Percentiles rank a stretch among this genome's conserved stretches.
Evolutionary conservation across 2,329 filamentous ascomycete genomes (phyloP).

Genomic region (Capronia epimyces): DNA sequence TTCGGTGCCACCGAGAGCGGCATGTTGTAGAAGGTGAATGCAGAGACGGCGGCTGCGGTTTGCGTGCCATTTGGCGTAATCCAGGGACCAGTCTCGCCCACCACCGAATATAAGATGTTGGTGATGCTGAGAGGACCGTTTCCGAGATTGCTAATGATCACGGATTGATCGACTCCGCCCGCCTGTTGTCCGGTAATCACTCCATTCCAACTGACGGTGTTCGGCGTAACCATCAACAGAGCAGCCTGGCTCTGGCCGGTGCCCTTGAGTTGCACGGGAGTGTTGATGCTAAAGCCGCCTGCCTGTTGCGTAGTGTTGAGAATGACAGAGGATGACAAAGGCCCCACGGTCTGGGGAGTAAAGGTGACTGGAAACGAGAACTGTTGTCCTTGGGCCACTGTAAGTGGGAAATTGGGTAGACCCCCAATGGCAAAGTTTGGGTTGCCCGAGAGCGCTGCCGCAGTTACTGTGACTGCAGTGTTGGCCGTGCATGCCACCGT

Average conservation of each 20-base stretch:
- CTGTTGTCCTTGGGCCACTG: slow-evolving; percentile 31
- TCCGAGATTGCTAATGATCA: slow-evolving; percentile 39
- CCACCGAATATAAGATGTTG: slow-evolving; percentile 16
- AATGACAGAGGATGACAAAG: slow-evolving; percentile 36
- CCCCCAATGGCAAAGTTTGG: slow-evolving; percentile 37
- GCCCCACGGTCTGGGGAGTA: slow-evolving; percentile 35
- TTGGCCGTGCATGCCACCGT: slow-evolving; percentile 18
- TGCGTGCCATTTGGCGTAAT: slow-evolving; percentile 19
- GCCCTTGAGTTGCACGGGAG: slow-evolving; percentile 39
- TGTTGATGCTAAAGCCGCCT: slow-evolving; percentile 35
- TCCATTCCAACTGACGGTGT: slow-evolving; percentile 39
- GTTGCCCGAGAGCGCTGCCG: slow-evolving; percentile 30
- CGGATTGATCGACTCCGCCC: slow-evolving; percentile 31
- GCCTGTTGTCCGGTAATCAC: slow-evolving; percentile 35
- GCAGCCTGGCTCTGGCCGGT: slow-evolving; percentile 37
- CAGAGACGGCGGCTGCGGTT: slow-evolving; percentile 14
- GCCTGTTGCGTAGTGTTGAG: slow-evolving; percentile 38
- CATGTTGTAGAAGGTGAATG: slow-evolving; percentile 23
- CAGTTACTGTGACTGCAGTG: slow-evolving; percentile 34
- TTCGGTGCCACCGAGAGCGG: slow-evolving; percentile 23
- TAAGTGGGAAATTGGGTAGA: slow-evolving; percentile 36
- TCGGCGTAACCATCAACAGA: slow-evolving; percentile 36
- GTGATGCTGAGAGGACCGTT: slow-evolving; percentile 35
- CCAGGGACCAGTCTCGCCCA: slow-evolving; percentile 20
- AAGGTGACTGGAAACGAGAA: slow-evolving; percentile 42